A percentile compares a stretch with the other conserved stretches of the same genome.
Evolutionary conservation across 768 basidiomycete genomes (phyloP).

Genomic region (Mycena maculata): DNA sequence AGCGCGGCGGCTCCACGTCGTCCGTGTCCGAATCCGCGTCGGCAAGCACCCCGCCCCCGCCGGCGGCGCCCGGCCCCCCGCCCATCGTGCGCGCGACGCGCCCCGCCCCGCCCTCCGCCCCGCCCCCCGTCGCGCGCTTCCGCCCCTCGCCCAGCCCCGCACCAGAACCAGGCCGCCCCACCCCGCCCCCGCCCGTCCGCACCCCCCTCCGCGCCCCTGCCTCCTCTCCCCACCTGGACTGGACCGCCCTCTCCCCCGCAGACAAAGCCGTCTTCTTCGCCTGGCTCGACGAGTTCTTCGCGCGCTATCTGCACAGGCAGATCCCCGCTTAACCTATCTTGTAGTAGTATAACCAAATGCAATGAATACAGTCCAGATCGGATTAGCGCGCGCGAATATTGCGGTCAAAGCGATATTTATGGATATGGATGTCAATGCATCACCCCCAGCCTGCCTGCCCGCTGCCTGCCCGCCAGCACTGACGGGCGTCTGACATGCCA

Average conservation of each 20-base stretch:
- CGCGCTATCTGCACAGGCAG: conserved; percentile 49
- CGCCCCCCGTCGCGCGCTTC: conserved; percentile 33
- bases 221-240: conserved; percentile 60
- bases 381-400: too few relatives aligned
- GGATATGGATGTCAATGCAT: background rate
- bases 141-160: conserved; percentile 24
- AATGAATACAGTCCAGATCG: too few relatives aligned
- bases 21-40: conserved; percentile 46
- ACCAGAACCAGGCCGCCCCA: conserved; percentile 26
- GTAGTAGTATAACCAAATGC: background rate
- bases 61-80: conserved; percentile 20
- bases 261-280: conserved; percentile 80
- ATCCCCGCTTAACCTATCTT: conserved; percentile 14
- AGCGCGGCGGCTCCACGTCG: conserved; percentile 29
- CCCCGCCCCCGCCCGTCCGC: background rate
- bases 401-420: background rate
- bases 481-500: too few relatives aligned
- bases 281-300: conserved; percentile 88
- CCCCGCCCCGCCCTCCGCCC: conserved; percentile 28
- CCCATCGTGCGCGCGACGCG: conserved; percentile 22
- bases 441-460: too few relatives aligned
- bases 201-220: background rate
- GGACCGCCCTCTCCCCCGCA: conserved; percentile 72
- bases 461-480: too few relatives aligned
- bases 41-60: conserved; percentile 29